Base-by-base conservation (phyloP, 768 basidiomycete species). In the Psilocybe cubensis region DNA sequence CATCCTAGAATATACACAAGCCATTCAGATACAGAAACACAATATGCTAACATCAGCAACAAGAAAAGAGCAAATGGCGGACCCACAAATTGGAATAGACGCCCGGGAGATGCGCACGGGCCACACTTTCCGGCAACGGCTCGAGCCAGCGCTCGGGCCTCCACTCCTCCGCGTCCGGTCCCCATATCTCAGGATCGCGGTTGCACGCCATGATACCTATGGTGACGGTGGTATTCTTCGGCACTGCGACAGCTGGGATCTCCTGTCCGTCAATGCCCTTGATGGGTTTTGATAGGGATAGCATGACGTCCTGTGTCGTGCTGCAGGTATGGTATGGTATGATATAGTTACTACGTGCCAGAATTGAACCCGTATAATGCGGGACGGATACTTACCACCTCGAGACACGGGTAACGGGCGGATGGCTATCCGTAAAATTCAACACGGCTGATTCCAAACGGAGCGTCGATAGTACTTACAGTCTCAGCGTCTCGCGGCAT, bases 141-240 rank as follows among this genome's bases (percentile, higher is more conserved):
- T 66, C 63, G 6, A 81, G 63, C 81, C 82, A 83, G 14, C 81
- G 66, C 53, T 81, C 79, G 0, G 80, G 81, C 53, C 76, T 81
- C 72, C 77, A 81, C 56, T 79, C 76, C 14, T 66, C 29, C 4
- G 77, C 75, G 57, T 83, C 80, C 1, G 73, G 70, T 7, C 81
- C 81, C 80, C 80, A 83, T 18, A 82, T 63, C 5, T 70, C 71
- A 14, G 68, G 70, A 44, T 72, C 72, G 1, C 71, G 66, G 57
- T 82, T 82, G 5, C 70, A 74, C 29, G 23, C 75, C 68, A 48
- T 70, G 52, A 63, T 72, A 54, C 54, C 78, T 50, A 46, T 66
- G 23, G 28, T 46, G 18, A 69, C 40, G 6, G 63, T 58, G 2
- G 79, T 80, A 35, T 73, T 72, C 27, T 74, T 72, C 2, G 74